phyloP scores from a whole-genome alignment of 2,329 filamentous ascomycete species.

The Neoscytalidium dimidiatum region DNA sequence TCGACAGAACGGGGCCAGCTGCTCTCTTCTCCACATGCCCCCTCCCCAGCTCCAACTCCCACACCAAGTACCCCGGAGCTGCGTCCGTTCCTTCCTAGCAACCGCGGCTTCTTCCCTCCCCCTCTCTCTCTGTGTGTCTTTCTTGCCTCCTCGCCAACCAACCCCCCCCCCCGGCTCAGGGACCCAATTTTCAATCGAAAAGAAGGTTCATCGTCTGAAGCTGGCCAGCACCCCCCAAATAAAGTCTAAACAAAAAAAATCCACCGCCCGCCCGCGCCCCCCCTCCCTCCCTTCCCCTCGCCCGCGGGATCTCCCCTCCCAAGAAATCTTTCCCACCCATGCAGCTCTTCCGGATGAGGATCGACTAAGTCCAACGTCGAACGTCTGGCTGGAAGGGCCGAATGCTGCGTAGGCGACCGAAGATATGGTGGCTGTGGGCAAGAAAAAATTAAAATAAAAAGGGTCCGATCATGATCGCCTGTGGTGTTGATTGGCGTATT shows the following conservation, averaged over 20 bases:
- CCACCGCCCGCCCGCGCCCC: too few species aligned
- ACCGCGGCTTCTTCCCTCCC: too few species aligned
- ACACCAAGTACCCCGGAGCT: neutral
- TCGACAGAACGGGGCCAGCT: neutral
- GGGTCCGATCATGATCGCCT: too few species aligned
- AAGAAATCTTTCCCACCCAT: neutral
- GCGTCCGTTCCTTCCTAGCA: too few species aligned
- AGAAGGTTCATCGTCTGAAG: neutral
- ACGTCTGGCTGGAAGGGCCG: slow-evolving; percentile 17
- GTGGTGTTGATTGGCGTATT: neutral
- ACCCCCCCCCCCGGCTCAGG: too few species aligned
- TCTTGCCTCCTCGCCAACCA: too few species aligned
- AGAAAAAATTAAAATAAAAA: neutral
- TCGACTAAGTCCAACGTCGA: slow-evolving; percentile 19
- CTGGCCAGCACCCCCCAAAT: neutral
- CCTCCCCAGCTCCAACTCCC: neutral
- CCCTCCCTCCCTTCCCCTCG: neutral
- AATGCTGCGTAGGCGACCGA: slow-evolving; percentile 11
- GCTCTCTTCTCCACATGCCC: neutral
- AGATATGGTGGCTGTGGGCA: neutral
- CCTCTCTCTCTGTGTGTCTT: too few species aligned
- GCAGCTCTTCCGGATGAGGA: slow-evolving; percentile 12
- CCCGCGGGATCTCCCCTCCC: neutral
- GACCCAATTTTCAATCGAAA: too few species aligned
- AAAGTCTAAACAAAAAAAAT: neutral